Percentiles rank a stretch among this genome's conserved stretches.
phyloP scores from a whole-genome alignment of 2,329 filamentous ascomycete genomes.

The Didymella arachidicola region DNA sequence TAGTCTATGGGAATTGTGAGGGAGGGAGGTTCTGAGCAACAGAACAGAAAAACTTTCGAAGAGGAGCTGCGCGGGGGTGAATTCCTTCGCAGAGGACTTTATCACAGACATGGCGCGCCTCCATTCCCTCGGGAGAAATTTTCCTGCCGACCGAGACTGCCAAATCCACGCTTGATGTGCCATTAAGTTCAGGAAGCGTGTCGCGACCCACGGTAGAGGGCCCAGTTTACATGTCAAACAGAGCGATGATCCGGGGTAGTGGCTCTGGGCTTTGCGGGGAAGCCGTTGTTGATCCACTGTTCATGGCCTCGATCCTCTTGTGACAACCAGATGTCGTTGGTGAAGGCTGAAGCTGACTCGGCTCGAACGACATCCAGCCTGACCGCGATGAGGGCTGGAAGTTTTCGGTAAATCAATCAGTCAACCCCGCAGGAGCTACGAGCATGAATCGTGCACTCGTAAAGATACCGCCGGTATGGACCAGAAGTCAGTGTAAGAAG shows the following conservation, averaged over 20 bases:
- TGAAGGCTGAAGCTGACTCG: slow-evolving; percentile 31
- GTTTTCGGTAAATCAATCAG: slow-evolving; percentile 24
- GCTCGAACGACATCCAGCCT: slow-evolving; percentile 10
- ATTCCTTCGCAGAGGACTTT: slow-evolving; percentile 8
- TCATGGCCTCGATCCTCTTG: slow-evolving; percentile 16
- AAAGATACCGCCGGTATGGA: slow-evolving; percentile 22
- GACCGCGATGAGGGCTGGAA: slow-evolving; percentile 14
- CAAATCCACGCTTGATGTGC: slow-evolving; percentile 5
- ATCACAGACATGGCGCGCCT: slow-evolving; percentile 4
- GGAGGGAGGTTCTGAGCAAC: neutral
- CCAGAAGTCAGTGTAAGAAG: neutral
- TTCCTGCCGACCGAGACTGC: slow-evolving; percentile 19
- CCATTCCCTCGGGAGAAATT: slow-evolving; percentile 15
- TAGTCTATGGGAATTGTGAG: neutral
- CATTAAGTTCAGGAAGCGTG: slow-evolving; percentile 3
- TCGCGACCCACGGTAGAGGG: slow-evolving; percentile 7
- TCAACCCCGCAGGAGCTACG: slow-evolving; percentile 25
- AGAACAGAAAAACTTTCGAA: neutral
- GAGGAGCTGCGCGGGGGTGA: neutral
- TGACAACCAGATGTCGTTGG: slow-evolving; percentile 7
- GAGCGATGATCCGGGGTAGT: slow-evolving; percentile 33
- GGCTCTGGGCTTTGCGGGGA: slow-evolving; percentile 36
- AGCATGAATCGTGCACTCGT: slow-evolving; percentile 3
- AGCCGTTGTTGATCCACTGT: slow-evolving; percentile 13
- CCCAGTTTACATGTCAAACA: slow-evolving; percentile 22